Conservation (phyloP, 1,139 yeast species). For the Saccharomycopsis hybrid region DNA sequence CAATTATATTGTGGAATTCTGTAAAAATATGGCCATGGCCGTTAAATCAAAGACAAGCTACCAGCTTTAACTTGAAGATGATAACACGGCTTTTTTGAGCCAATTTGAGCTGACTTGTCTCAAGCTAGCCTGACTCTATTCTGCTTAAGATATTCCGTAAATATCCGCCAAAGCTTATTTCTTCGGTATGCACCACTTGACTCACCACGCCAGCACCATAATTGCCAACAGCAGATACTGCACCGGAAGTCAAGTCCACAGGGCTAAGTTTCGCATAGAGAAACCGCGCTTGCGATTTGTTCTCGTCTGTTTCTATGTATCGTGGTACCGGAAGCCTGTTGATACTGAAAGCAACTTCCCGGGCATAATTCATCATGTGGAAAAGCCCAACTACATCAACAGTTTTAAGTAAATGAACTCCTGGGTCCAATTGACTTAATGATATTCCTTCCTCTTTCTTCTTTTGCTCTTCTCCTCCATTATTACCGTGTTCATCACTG, state of each 20-base stretch:
- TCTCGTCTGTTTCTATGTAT: conserved; percentile 59
- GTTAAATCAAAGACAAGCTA: too few species aligned
- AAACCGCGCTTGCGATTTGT: conserved; percentile 64
- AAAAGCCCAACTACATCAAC: conserved; percentile 8
- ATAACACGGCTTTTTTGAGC: too few species aligned
- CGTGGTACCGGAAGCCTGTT: conserved; percentile 61
- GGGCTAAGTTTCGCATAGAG: conserved; percentile 59
- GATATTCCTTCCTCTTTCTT: not conserved
- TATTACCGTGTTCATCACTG: not conserved
- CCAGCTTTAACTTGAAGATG: too few species aligned
- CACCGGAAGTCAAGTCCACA: conserved; percentile 25
- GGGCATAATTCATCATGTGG: conserved; percentile 3
- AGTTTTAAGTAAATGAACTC: conserved; percentile 1
- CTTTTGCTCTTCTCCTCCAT: not conserved
- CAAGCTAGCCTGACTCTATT: too few species aligned
- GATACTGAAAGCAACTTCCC: not conserved
- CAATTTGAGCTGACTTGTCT: too few species aligned
- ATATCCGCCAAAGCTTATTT: conserved; percentile 7
- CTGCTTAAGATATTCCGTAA: not conserved
- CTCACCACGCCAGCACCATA: not conserved
- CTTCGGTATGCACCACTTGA: conserved; percentile 4
- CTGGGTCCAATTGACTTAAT: conserved; percentile 2
- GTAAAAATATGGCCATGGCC: too few species aligned
- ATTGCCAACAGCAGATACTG: not conserved
- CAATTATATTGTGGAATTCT: not conserved